A percentile compares a stretch with the other conserved stretches of the same genome.
phyloP scores from a whole-genome alignment of 371 early-diverging fungal species.

The Mucor mucedo region DNA sequence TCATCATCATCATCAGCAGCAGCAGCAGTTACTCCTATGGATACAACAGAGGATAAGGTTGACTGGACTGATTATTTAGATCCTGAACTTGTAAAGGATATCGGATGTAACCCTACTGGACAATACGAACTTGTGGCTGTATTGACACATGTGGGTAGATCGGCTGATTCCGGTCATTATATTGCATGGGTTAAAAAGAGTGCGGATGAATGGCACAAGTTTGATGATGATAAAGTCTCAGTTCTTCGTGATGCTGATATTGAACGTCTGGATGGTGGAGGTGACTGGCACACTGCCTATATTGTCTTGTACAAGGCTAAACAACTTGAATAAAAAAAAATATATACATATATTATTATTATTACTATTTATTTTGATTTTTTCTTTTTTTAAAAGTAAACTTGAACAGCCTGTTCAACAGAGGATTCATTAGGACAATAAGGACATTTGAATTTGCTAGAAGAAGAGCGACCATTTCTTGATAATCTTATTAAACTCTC shows the following conservation, averaged over 20 bases:
- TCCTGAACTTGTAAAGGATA: slow-evolving; percentile 75
- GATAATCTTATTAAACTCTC: slow-evolving; percentile 87
- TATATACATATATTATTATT: not conserved
- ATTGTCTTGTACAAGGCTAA: slow-evolving; percentile 80
- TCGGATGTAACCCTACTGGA: slow-evolving; percentile 82
- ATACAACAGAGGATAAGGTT: slow-evolving; percentile 38
- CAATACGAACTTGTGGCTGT: slow-evolving; percentile 85
- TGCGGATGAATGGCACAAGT: slow-evolving; percentile 88
- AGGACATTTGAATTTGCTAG: slow-evolving; percentile 90
- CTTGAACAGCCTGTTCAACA: slow-evolving; percentile 74
- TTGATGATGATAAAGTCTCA: slow-evolving; percentile 95
- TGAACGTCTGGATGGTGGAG: slow-evolving; percentile 90
- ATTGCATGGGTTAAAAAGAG: slow-evolving; percentile 88
- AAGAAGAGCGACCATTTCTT: slow-evolving; percentile 58
- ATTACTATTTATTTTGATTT: slow-evolving; percentile 10
- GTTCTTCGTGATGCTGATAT: slow-evolving; percentile 87
- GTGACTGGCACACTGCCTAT: slow-evolving; percentile 89
- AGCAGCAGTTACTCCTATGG: slow-evolving; percentile 36
- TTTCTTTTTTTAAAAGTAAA: slow-evolving; percentile 82
- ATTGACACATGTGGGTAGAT: slow-evolving; percentile 85
- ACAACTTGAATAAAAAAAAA: slow-evolving; percentile 37
- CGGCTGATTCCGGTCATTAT: slow-evolving; percentile 90
- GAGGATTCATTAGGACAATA: slow-evolving; percentile 93
- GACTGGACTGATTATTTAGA: slow-evolving; percentile 65
- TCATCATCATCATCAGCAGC: not conserved